These are phyloP conservation scores for Zygosaccharomyces sapae DNA, from an alignment of 1,139 yeast species.

Conservation along the genomic window DNA sequence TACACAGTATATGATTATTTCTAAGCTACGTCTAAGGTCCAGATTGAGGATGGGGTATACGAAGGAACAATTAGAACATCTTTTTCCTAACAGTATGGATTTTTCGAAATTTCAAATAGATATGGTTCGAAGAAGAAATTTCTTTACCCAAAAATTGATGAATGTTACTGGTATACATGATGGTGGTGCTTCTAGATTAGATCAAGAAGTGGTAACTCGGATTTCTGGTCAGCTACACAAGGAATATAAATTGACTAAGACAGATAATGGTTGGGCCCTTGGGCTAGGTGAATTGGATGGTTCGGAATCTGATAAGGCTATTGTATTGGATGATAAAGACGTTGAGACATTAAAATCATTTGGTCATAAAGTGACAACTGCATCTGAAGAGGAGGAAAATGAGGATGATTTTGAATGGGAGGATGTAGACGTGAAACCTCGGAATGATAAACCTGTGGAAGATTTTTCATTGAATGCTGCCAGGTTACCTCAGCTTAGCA, in stretches of 20 bases:
- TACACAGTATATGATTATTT: constrained; percentile 82
- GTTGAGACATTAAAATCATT: constrained; percentile 3
- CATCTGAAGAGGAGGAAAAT: constrained; percentile 35
- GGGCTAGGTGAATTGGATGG: constrained; percentile 53
- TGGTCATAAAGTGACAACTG: neutral
- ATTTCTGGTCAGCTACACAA: constrained; percentile 83
- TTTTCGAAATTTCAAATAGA: constrained; percentile 90
- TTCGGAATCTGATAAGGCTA: constrained; percentile 41
- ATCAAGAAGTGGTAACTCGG: constrained; percentile 41
- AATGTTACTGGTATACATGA: constrained; percentile 79
- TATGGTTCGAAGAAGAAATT: constrained; percentile 88
- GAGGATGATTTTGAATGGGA: constrained; percentile 58
- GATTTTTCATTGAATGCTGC: constrained; percentile 41
- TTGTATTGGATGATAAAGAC: constrained; percentile 42
- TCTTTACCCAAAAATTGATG: constrained; percentile 82
- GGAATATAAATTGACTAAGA: constrained; percentile 70
- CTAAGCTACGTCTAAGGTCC: constrained; percentile 76
- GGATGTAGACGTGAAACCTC: constrained; percentile 46
- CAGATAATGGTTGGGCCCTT: constrained; percentile 83
- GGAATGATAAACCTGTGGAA: constrained; percentile 23
- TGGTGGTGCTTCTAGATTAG: constrained; percentile 41
- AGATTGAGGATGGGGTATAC: constrained; percentile 93
- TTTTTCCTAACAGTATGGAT: constrained; percentile 83
- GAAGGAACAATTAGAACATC: constrained; percentile 72
- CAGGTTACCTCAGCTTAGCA: constrained; percentile 34